Conservation (phyloP, 176 grass and related monocot genomes). For the Carex pumila region DNA sequence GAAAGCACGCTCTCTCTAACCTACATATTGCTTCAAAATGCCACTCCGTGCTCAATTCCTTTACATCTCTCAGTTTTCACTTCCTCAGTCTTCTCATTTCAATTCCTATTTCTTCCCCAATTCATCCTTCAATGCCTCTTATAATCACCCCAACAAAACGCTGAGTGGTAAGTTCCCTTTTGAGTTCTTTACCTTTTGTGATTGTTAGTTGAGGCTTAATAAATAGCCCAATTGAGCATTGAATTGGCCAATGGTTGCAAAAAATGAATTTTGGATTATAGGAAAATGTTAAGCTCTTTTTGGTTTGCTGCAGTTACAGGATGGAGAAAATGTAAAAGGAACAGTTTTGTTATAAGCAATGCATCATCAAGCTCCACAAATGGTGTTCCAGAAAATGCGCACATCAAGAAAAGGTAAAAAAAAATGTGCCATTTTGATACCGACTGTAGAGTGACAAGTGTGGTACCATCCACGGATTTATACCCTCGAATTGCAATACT, state of each 20-base stretch:
- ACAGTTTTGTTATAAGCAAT: slow-evolving; percentile 13
- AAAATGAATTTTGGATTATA: background rate
- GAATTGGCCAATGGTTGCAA: background rate
- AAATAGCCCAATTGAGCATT: background rate
- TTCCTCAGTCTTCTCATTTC: background rate
- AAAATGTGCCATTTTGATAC: background rate
- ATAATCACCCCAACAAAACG: background rate
- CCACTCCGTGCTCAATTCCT: slow-evolving; percentile 14
- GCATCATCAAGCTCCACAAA: slow-evolving; percentile 30
- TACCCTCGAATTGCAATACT: background rate
- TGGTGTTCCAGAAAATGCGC: slow-evolving; percentile 23
- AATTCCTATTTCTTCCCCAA: background rate
- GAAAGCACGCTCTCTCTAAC: background rate
- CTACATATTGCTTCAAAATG: background rate
- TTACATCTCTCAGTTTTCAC: background rate
- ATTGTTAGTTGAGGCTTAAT: background rate
- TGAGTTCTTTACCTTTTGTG: background rate
- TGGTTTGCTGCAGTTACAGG: background rate
- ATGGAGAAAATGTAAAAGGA: slow-evolving; percentile 22
- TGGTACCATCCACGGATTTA: background rate
- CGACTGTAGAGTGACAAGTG: background rate
- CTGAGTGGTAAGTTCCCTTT: slow-evolving; percentile 6
- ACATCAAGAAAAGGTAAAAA: slow-evolving; percentile 57
- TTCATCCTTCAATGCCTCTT: background rate
- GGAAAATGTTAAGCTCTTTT: background rate